Percentiles rank a stretch among this genome's conserved stretches.
Conservation (phyloP, 495 filamentous ascomycete species). For the Hypoxylon fuscum region DNA sequence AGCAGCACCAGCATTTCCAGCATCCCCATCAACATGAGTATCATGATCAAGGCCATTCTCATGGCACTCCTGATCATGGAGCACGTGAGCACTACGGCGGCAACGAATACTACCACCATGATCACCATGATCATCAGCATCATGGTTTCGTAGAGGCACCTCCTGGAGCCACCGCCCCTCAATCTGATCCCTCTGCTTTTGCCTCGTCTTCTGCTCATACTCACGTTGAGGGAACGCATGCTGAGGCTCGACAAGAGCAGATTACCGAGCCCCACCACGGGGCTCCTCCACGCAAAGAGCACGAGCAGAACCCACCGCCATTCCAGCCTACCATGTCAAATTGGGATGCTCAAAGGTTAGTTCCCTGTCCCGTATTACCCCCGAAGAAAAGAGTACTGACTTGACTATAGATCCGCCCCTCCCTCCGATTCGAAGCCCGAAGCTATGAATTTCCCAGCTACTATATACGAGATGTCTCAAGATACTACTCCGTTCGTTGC, state of each 20-base stretch:
- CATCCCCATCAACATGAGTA: conserved; percentile 27
- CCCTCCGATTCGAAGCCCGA: conserved; percentile 78
- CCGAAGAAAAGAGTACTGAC: conserved; percentile 29
- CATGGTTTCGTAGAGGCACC: conserved; percentile 29
- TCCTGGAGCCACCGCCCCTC: conserved; percentile 34
- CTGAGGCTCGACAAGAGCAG: conserved; percentile 54
- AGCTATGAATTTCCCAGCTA: conserved; percentile 75
- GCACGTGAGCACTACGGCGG: conserved; percentile 12
- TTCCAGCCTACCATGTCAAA: conserved; percentile 37
- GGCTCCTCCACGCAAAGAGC: conserved; percentile 25
- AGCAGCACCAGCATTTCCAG: conserved; percentile 37
- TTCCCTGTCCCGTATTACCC: not conserved
- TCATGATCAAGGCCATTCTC: conserved; percentile 17
- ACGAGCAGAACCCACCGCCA: conserved; percentile 44
- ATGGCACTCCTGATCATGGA: conserved; percentile 9
- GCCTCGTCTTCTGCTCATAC: conserved; percentile 41
- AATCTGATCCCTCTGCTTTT: conserved; percentile 34
- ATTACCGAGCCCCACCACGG: conserved; percentile 46
- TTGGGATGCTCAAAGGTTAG: conserved; percentile 56
- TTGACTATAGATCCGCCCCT: conserved; percentile 69
- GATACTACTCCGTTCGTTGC: conserved; percentile 75
- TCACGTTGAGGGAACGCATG: conserved; percentile 41
- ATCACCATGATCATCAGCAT: conserved; percentile 20
- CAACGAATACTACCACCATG: conserved; percentile 15
- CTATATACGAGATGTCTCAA: conserved; percentile 79